Evolutionary conservation across 805 yeast species (phyloP).

Genomic region (Candida andamanensis): DNA sequence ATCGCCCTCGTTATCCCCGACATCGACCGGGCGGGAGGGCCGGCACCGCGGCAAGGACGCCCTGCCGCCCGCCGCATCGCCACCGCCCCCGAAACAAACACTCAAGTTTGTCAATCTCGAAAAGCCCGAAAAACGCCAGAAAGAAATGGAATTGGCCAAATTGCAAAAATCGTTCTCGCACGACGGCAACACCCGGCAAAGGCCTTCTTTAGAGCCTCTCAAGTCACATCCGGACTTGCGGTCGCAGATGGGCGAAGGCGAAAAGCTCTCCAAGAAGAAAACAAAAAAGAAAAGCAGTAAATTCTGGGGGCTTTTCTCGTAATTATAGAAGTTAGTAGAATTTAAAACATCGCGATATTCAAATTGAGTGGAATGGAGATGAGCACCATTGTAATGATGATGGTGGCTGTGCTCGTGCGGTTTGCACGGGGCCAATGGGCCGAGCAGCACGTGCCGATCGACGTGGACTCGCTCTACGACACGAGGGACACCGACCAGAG

Average conservation of each 20-base stretch:
- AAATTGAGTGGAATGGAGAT: too few species aligned
- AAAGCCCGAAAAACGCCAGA: conserved; percentile 12
- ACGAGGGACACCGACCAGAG: too few species aligned
- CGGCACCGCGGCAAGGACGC: too few species aligned
- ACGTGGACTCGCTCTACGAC: too few species aligned
- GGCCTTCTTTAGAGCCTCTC: conserved; percentile 29
- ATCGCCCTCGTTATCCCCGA: too few species aligned
- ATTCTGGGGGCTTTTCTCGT: conserved; percentile 31
- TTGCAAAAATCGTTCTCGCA: conserved; percentile 33
- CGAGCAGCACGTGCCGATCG: conserved; percentile 9
- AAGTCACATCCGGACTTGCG: conserved; percentile 36
- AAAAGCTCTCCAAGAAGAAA: conserved; percentile 5
- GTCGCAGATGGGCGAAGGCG: conserved; percentile 3
- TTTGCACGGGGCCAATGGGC: neutral
- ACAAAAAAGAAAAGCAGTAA: conserved; percentile 26
- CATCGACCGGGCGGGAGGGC: conserved; percentile 10
- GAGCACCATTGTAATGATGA: neutral
- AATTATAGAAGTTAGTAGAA: too few species aligned
- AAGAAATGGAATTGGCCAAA: conserved; percentile 10
- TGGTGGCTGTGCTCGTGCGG: neutral
- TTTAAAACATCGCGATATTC: too few species aligned
- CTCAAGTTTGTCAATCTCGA: conserved; percentile 27
- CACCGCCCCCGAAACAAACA: conserved; percentile 21
- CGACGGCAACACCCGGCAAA: conserved; percentile 18
- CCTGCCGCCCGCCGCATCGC: conserved; percentile 8